phyloP scores from a whole-genome alignment of 257 asterid genomes.

The Coffea eugenioides region DNA sequence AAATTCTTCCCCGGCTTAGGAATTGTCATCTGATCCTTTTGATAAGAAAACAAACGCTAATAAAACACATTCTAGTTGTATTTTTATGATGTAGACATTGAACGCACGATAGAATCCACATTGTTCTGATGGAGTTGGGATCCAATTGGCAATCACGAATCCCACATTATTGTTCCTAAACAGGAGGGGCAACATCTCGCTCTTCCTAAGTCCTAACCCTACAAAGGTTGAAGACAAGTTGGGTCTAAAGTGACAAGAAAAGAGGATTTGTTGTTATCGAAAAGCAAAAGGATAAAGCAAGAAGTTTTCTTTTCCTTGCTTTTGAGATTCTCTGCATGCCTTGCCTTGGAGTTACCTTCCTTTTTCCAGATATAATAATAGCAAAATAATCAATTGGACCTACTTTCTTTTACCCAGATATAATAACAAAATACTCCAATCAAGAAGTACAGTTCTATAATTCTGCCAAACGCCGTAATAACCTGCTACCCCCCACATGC shows the following conservation, averaged over 20 bases:
- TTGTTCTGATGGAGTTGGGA: not conserved
- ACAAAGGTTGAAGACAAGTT: conserved; percentile 43
- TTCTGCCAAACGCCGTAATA: not conserved
- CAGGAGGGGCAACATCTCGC: not conserved
- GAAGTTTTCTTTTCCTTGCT: conserved; percentile 15
- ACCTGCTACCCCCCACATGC: conserved; percentile 1
- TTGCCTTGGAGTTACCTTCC: conserved; percentile 11
- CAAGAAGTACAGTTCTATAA: no score
- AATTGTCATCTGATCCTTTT: no score
- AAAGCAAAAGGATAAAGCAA: conserved; percentile 47
- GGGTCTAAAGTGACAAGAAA: conserved; percentile 43
- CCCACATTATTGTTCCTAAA: not conserved
- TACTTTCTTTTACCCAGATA: no score
- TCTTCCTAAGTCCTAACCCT: conserved; percentile 29
- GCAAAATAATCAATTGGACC: not conserved
- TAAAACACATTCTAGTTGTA: no score
- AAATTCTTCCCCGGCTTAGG: no score
- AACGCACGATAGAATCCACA: no score
- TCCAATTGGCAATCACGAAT: not conserved
- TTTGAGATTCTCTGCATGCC: conserved; percentile 52
- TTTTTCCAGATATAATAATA: conserved; percentile 12
- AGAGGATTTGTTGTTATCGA: conserved; percentile 39
- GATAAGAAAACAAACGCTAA: no score
- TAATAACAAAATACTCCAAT: no score
- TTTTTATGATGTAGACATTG: no score